These are phyloP conservation scores for Luvunga scandens DNA, from an alignment of 345 rosid genomes.

Conservation along the genomic window DNA sequence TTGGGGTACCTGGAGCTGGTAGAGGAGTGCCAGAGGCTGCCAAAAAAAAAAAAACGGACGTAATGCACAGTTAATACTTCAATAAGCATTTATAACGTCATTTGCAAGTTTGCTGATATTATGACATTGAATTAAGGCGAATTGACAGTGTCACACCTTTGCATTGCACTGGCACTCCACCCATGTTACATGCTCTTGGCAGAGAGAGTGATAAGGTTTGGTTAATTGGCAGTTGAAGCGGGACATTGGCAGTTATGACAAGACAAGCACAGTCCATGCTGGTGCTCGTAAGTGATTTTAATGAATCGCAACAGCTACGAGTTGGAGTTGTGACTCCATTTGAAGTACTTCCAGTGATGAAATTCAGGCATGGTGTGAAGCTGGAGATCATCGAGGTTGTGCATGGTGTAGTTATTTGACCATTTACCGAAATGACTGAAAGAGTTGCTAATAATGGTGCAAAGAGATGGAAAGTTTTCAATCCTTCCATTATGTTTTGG, in stretches of 20 bases:
- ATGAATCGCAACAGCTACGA: slow-evolving; percentile 55
- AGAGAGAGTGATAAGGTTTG: slow-evolving; percentile 63
- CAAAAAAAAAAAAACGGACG: not conserved
- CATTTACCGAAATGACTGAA: slow-evolving; percentile 32
- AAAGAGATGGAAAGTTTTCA: slow-evolving; percentile 23
- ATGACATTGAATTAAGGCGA: not conserved
- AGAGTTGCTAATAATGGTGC: slow-evolving; percentile 22
- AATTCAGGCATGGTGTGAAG: slow-evolving; percentile 84
- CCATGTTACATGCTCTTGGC: slow-evolving; percentile 65
- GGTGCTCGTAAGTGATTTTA: slow-evolving; percentile 45
- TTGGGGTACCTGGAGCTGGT: slow-evolving; percentile 73
- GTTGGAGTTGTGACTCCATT: slow-evolving; percentile 58
- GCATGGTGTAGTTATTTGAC: slow-evolving; percentile 82
- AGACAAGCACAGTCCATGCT: slow-evolving; percentile 74
- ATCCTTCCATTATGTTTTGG: slow-evolving; percentile 15
- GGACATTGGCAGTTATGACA: slow-evolving; percentile 66
- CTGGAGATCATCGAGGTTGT: slow-evolving; percentile 64
- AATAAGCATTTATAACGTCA: not conserved
- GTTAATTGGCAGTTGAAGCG: slow-evolving; percentile 62
- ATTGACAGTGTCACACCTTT: slow-evolving; percentile 41
- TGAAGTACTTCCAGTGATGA: slow-evolving; percentile 66
- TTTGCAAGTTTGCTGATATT: not conserved
- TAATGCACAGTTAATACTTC: not conserved
- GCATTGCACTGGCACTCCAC: slow-evolving; percentile 64
- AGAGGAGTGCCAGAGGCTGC: slow-evolving; percentile 81